phyloP scores from a whole-genome alignment of 1,284 basidiomycete species.

The Boletus hoseneyae region DNA sequence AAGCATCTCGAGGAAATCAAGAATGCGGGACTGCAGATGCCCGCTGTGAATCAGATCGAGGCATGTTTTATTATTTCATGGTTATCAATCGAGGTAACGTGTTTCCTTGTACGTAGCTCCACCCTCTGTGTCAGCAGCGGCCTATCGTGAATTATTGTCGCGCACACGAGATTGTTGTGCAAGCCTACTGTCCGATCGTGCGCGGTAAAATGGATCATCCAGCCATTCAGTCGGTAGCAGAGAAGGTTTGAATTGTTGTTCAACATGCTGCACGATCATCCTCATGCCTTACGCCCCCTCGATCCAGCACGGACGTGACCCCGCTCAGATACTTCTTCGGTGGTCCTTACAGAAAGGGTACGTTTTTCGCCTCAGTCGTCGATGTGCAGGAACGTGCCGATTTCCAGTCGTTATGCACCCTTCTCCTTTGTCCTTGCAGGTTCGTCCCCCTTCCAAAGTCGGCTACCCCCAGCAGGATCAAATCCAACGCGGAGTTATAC shows the following conservation, averaged over 20 bases:
- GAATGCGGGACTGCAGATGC: slow-evolving; percentile 55
- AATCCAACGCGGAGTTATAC: slow-evolving; percentile 65
- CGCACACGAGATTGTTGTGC: slow-evolving; percentile 63
- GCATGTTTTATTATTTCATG: slow-evolving; percentile 33
- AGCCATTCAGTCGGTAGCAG: slow-evolving; percentile 49
- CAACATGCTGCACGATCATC: slow-evolving; percentile 2
- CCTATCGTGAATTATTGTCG: slow-evolving; percentile 78
- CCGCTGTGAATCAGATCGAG: slow-evolving; percentile 85
- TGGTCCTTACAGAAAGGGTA: slow-evolving; percentile 85
- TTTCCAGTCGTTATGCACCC: slow-evolving; percentile 20
- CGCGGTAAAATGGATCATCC: slow-evolving; percentile 56
- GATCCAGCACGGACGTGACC: slow-evolving; percentile 47
- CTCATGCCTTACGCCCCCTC: neutral
- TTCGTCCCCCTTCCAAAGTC: slow-evolving; percentile 77
- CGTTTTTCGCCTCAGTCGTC: slow-evolving; percentile 19
- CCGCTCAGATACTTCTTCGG: slow-evolving; percentile 74
- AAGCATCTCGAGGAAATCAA: slow-evolving; percentile 78
- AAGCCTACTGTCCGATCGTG: slow-evolving; percentile 78
- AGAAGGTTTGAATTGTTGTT: slow-evolving; percentile 44
- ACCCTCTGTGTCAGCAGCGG: slow-evolving; percentile 81
- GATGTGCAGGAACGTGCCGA: neutral
- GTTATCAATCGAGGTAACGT: slow-evolving; percentile 4
- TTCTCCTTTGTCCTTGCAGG: slow-evolving; percentile 25
- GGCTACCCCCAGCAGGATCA: slow-evolving; percentile 62
- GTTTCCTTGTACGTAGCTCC: slow-evolving; percentile 47